Base-by-base conservation (phyloP, 257 asterid genomes). In the Misopates orontium region DNA sequence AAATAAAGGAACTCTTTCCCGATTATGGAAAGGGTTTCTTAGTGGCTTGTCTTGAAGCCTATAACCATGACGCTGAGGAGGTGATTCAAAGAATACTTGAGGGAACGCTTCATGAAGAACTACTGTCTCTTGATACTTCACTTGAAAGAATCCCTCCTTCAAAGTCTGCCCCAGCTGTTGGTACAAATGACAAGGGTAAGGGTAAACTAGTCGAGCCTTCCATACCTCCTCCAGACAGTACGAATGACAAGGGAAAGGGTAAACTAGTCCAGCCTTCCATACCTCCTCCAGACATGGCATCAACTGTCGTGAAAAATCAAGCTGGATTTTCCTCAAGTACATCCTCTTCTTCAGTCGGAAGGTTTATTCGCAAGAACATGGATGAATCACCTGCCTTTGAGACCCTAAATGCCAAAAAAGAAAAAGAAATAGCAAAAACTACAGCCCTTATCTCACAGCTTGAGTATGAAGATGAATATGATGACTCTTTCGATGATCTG, bases 391-490 rank as follows among this genome's bases (percentile, higher is more conserved):
- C 90, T 16, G 84, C 79, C 53, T 76, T 77, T 19, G 69, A 68
- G 75, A 72, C 76, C 53, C 86, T 90, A 1, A 62, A 93, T 65
- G 73, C 80, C 42, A 81, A 71, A 70, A 77, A 64, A 39, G 85
- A 83, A 7, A 71, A 71, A 59, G 84, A 81, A 55, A 14, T 73
- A 76, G 87, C 83, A 14, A 88, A 84, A 81, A 87, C 93, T n/a
- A 83, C 87, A 22, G 85, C 88, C 23, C 88, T 93, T 60, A 67
- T 78, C 22, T 82, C 87, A 48, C 99, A 87, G 31, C 84, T 87
- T 0, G 96, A 93, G 84, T 93, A 93, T 24, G 99, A 93, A 72
- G 99, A 93, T 50, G 99, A 93, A 83, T 93, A 93, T 63, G 99
- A 94, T 12, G 99, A 90, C 71, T 94, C 99, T 17, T 94, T 90